phyloP scores from a whole-genome alignment of 768 basidiomycete species.

The Naematelia encephala region DNA sequence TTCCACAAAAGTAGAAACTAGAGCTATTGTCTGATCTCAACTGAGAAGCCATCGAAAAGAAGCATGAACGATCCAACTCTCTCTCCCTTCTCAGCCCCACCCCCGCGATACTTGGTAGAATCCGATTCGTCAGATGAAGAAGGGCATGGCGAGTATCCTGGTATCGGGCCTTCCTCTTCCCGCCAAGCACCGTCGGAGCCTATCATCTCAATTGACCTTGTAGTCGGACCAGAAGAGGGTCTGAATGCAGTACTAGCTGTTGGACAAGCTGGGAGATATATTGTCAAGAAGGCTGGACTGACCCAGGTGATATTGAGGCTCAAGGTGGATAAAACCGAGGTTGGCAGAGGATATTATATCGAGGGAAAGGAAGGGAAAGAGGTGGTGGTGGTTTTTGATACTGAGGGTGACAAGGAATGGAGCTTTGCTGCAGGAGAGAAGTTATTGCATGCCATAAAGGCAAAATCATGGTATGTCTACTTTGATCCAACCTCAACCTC shows the following conservation, averaged over 20 bases:
- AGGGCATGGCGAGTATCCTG: slow-evolving; percentile 36
- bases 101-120: slow-evolving; percentile 44
- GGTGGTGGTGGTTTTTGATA: slow-evolving; percentile 6
- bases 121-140: slow-evolving; percentile 48
- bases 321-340: not conserved
- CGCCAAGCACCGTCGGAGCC: not conserved
- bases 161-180: not conserved
- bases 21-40: no score
- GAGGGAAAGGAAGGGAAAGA: not conserved
- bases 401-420: slow-evolving; percentile 11
- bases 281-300: slow-evolving; percentile 6
- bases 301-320: slow-evolving; percentile 4
- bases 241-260: slow-evolving; percentile 21
- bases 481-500: not conserved
- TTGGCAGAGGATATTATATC: slow-evolving; percentile 14
- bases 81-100: slow-evolving; percentile 28
- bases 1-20: no score
- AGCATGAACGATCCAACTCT: slow-evolving; percentile 38
- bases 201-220: slow-evolving; percentile 1
- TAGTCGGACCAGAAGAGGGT: not conserved
- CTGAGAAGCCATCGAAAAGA: not conserved
- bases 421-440: not conserved
- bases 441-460: not conserved
- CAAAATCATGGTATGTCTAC: slow-evolving; percentile 12
- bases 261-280: slow-evolving; percentile 33